Base-by-base conservation (phyloP, 83 land plant species). In the Diphasiastrum complanatum region DNA sequence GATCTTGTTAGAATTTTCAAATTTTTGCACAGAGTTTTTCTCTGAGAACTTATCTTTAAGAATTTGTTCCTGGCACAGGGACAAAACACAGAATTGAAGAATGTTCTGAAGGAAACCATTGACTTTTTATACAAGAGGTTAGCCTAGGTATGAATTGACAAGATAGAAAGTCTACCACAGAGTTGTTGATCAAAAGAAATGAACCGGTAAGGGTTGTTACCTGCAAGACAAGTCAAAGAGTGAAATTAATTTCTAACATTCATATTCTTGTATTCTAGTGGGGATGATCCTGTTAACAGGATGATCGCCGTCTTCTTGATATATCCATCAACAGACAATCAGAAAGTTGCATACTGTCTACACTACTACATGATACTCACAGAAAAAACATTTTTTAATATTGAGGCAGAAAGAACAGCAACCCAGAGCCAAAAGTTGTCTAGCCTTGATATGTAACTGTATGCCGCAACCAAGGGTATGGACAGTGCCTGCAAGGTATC, bases 371-470 rank as follows among this genome's bases (percentile, higher is more conserved):
- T 30, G 40, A 33, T 40, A 63, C 78, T 56, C 53, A 75, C 78
- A 40, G 65, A 45, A 19, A 71, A 24, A 35, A 71, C 19, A 34
- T 18, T 41, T 51, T 60, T 75, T 5, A 65, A 5, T 5, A 65
- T 23, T 25, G 78, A 64, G 14, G 64, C 33, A 31, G 41, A 25
- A 59, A 22, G 25, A 2, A 71, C 24, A 16, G 18, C 71, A 38
- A 49, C 29, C 77, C 70, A 75, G 4, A 49, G 65, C 26, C 47
- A 74, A 14, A 20, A 20, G 4, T 68, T 68, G 28, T 65, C 43
- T 6, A 75, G 41, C 63, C 19, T 27, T 22, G 69, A 18, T 20
- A 72, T 33, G 48, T 58, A 71, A 55, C 77, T 70, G 33, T 64
- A 65, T 35, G 16, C 45, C 31, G 36, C 37, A 46, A 72, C 23